A percentile compares a stretch with the other conserved stretches of the same genome.
phyloP scores from a whole-genome alignment of 352 stramenopile species.

The Globisporangium camurandrum region DNA sequence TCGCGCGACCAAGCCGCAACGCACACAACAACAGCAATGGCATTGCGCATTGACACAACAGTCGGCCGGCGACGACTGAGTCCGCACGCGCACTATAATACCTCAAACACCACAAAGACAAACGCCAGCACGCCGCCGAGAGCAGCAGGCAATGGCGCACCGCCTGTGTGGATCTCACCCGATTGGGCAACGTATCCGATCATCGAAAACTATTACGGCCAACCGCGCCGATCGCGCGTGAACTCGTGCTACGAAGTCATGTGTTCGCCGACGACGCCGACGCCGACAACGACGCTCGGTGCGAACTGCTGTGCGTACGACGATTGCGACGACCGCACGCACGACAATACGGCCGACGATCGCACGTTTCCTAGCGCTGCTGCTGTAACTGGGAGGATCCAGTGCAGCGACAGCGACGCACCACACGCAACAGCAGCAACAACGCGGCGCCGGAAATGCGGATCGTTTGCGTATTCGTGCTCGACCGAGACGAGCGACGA shows the following conservation, averaged over 20 bases:
- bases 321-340: slow-evolving; percentile 12
- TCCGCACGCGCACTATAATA: too few species aligned
- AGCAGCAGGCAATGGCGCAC: slow-evolving; percentile 19
- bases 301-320: slow-evolving; percentile 52
- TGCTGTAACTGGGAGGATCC: not conserved
- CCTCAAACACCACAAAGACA: too few species aligned
- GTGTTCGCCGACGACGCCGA: slow-evolving; percentile 57
- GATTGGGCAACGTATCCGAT: slow-evolving; percentile 70
- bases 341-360: too few species aligned
- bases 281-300: slow-evolving; percentile 48
- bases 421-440: not conserved
- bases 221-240: slow-evolving; percentile 27
- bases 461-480: slow-evolving; percentile 61
- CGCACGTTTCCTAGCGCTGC: slow-evolving; percentile 12
- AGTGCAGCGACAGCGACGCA: not conserved
- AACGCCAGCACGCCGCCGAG: not conserved
- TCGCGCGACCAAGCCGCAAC: not conserved
- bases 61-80: not conserved
- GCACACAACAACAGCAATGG: not conserved
- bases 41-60: slow-evolving; percentile 6
- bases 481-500: slow-evolving; percentile 70
- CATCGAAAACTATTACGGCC: slow-evolving; percentile 76
- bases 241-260: slow-evolving; percentile 84
- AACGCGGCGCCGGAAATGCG: slow-evolving; percentile 19
- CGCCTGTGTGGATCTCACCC: slow-evolving; percentile 59